Conservation (phyloP, 805 yeast genomes). For the Candida montana region DNA sequence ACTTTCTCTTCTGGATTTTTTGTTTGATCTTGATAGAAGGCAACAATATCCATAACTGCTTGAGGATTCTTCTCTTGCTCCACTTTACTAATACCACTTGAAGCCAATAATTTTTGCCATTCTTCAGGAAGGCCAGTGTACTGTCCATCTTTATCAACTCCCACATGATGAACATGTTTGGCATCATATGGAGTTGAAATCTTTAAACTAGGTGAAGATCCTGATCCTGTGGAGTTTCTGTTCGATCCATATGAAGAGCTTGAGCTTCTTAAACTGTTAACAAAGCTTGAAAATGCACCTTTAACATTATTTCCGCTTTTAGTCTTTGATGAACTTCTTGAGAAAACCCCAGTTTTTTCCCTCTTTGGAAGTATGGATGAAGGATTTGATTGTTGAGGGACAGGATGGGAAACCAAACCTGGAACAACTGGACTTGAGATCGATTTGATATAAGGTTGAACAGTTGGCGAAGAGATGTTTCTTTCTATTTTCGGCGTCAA, state of each 20-base stretch:
- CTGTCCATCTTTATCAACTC: slow-evolving; percentile 78
- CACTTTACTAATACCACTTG: slow-evolving; percentile 80
- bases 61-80: slow-evolving; percentile 92
- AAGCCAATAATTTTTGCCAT: slow-evolving; percentile 80
- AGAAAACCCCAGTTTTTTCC: slow-evolving; percentile 6
- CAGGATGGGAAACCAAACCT: background rate
- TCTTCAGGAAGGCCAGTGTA: slow-evolving; percentile 90
- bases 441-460: slow-evolving; percentile 2
- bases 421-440: slow-evolving; percentile 5
- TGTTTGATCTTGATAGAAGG: slow-evolving; percentile 66
- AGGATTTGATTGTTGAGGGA: slow-evolving; percentile 1
- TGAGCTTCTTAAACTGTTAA: slow-evolving; percentile 40
- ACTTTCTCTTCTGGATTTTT: slow-evolving; percentile 37
- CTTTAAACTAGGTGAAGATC: slow-evolving; percentile 30
- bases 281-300: slow-evolving; percentile 51
- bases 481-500: slow-evolving; percentile 4
- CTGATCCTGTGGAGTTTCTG: slow-evolving; percentile 12
- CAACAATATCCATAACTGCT: slow-evolving; percentile 88
- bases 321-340: slow-evolving; percentile 21
- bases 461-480: background rate
- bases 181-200: slow-evolving; percentile 92
- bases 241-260: slow-evolving; percentile 17
- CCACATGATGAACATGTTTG: slow-evolving; percentile 90
- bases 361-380: background rate
- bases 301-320: slow-evolving; percentile 49